Evolutionary conservation across 495 filamentous ascomycete genomes (phyloP), one percentile per base, ranked within the genome.

Genomic region (Penicillium subrubescens): DNA sequence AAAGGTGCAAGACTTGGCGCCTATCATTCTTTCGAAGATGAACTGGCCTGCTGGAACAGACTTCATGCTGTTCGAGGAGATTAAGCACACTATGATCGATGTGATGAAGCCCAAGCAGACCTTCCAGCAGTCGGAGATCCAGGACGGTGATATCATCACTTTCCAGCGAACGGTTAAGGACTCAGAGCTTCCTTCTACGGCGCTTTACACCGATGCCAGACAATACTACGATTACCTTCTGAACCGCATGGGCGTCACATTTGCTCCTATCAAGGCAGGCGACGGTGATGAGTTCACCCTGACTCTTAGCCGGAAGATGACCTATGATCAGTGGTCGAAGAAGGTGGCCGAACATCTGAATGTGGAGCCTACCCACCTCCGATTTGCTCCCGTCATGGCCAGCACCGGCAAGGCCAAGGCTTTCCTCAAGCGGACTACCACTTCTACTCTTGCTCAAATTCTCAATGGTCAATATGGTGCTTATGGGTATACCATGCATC

Each of bases 51-150:
- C 77, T 8, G 83, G 83, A 11, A 83, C 85, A 0, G 77, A 89
- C 62, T 81, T 90, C 52, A 74, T 82, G 52, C 83, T 97, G n/a
- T 97, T 86, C 75, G 94, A 98, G 84, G 95, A 99, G 76, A 98
- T 99, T 79, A 98, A 97, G 75, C 92, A 93, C 41, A 89, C 86
- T 55, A 98, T 98, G 94, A 96, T 99, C 69, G 95, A 99, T 67
- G 81, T 85, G 14, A 92, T 98, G 83, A 97, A 97, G 73, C 87
- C 89, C 1, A 98, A 96, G 74, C 85, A 91, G 69, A 90, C 92
- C 0, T 86, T 99, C 62, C 88, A 91, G 53, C 88, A 91, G 58
- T 93, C 94, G 3, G 95, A 99, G 74, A 92, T 99, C 46, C 94
- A 97, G 71, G 94, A 98, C 71, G 95, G 95, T 44, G 95, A 99